Evolutionary conservation across 768 basidiomycete genomes (phyloP).

Genomic region (Austroboletus eburneus): DNA sequence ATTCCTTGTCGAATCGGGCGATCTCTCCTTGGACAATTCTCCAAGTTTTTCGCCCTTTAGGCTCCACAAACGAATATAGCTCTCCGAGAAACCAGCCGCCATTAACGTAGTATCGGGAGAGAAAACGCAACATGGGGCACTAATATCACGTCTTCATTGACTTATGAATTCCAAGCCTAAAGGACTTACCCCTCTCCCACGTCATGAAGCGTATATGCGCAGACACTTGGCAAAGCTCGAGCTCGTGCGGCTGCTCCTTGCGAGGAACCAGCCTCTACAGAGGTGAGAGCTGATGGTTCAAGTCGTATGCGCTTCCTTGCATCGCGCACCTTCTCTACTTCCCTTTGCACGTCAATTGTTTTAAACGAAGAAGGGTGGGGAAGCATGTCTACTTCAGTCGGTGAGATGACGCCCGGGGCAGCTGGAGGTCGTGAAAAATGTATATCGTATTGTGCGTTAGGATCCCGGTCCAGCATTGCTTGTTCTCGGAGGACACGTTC

Average conservation of each 20-base stretch:
- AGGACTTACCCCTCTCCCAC: constrained; percentile 82
- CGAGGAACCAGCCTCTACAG: constrained; percentile 52
- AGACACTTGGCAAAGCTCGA: constrained; percentile 84
- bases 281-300: constrained; percentile 64
- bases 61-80: constrained; percentile 92
- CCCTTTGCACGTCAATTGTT: constrained; percentile 82
- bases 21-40: constrained; percentile 74
- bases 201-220: constrained; percentile 93
- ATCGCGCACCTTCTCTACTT: constrained; percentile 86
- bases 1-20: constrained; percentile 60
- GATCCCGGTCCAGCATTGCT: constrained; percentile 69
- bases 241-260: constrained; percentile 53
- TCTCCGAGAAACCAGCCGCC: constrained; percentile 95
- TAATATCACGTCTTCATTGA: constrained; percentile 30
- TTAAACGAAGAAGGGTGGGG: constrained; percentile 84
- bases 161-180: background rate
- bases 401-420: constrained; percentile 56
- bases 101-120: constrained; percentile 88
- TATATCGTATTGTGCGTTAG: constrained; percentile 61
- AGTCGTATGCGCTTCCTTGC: constrained; percentile 88
- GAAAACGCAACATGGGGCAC: constrained; percentile 82
- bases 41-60: constrained; percentile 86
- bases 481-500: constrained; percentile 79
- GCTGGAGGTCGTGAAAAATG: constrained; percentile 47
- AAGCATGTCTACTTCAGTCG: constrained; percentile 66